phyloP scores from a whole-genome alignment of 192 early-diverging fungal species.

The Podila horticola region DNA sequence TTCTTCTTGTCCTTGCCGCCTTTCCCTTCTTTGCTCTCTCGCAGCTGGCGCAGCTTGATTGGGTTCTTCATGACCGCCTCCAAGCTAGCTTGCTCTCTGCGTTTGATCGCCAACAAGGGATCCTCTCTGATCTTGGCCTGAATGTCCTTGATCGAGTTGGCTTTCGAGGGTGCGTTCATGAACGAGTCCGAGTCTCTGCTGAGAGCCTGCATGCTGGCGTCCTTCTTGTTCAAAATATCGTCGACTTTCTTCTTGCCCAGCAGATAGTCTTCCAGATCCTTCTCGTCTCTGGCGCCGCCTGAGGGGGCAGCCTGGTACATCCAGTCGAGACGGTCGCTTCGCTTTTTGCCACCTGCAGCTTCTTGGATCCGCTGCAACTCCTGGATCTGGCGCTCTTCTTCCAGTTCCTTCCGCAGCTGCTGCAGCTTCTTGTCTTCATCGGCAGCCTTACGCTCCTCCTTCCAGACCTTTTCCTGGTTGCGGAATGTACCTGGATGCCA shows the following conservation, averaged over 20 bases:
- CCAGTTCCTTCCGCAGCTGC: constrained; percentile 89
- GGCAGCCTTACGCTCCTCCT: constrained; percentile 80
- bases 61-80: constrained; percentile 82
- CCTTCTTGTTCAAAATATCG: constrained; percentile 63
- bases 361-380: constrained; percentile 87
- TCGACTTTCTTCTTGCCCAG: constrained; percentile 89
- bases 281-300: constrained; percentile 36
- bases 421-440: constrained; percentile 91
- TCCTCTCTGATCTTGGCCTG: constrained; percentile 91
- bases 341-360: constrained; percentile 68
- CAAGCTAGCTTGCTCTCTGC: constrained; percentile 83
- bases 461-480: constrained; percentile 94
- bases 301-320: constrained; percentile 90
- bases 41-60: constrained; percentile 66
- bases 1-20: constrained; percentile 57
- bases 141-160: constrained; percentile 84
- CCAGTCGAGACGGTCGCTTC: constrained; percentile 90
- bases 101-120: constrained; percentile 89
- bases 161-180: constrained; percentile 59
- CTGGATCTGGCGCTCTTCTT: constrained; percentile 89
- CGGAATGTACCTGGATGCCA: constrained; percentile 95
- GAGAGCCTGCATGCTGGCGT: constrained; percentile 35
- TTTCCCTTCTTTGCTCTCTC: constrained; percentile 53
- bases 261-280: constrained; percentile 91
- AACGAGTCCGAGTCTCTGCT: constrained; percentile 25